Percentiles rank a stretch among this genome's conserved stretches.
These are phyloP conservation scores for Penicillium simplicissimum DNA, from an alignment of 495 filamentous ascomycete species.

Conservation along the genomic window DNA sequence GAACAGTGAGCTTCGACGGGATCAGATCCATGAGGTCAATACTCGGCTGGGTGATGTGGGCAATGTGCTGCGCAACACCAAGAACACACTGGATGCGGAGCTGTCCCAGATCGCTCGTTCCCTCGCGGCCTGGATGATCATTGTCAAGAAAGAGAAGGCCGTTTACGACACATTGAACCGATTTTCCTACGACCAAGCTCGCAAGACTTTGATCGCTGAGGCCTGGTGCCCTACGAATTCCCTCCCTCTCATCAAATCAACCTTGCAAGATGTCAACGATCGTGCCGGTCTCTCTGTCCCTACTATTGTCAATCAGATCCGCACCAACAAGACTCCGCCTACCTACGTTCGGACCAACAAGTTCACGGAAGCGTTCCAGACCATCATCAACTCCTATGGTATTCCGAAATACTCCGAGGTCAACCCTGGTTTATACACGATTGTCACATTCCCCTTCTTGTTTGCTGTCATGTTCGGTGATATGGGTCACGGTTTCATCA, in stretches of 20 bases:
- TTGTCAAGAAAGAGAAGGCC: constrained; percentile 97
- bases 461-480: constrained; percentile 99
- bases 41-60: constrained; percentile 84
- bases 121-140: constrained; percentile 91
- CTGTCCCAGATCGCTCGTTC: constrained; percentile 88
- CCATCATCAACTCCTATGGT: constrained; percentile 97
- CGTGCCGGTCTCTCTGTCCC: constrained; percentile 91
- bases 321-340: constrained; percentile 92
- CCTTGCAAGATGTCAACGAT: constrained; percentile 94
- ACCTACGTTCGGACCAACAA: constrained; percentile 97
- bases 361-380: constrained; percentile 97
- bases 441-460: constrained; percentile 87
- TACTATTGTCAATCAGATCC: constrained; percentile 96
- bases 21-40: constrained; percentile 97
- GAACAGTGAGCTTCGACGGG: constrained; percentile 87
- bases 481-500: constrained; percentile 86
- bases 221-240: constrained; percentile 95
- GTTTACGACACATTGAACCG: constrained; percentile 96
- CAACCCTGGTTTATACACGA: constrained; percentile 96
- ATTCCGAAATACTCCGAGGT: constrained; percentile 95
- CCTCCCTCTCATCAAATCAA: constrained; percentile 89
- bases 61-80: constrained; percentile 93
- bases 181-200: constrained; percentile 92
- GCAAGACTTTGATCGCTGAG: constrained; percentile 96
- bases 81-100: constrained; percentile 90